Evolutionary conservation across 2,329 filamentous ascomycete genomes (phyloP).

Genomic region (Colletotrichum orbiculare): DNA sequence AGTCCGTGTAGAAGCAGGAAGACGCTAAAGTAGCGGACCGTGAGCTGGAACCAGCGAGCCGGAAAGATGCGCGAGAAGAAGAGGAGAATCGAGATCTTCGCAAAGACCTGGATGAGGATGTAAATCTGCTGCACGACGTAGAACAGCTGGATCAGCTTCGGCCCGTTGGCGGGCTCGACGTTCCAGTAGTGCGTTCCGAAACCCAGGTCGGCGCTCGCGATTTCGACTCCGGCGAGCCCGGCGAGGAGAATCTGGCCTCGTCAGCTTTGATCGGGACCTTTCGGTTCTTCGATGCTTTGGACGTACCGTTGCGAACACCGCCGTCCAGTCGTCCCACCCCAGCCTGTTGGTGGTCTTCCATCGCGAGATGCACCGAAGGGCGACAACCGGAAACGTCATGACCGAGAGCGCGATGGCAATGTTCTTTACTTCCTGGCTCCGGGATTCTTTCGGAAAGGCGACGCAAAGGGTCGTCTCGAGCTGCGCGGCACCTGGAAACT

Average conservation of each 20-base stretch:
- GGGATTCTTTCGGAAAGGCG: slow-evolving; percentile 38
- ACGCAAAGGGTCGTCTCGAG: slow-evolving; percentile 35
- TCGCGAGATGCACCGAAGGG: slow-evolving; percentile 37
- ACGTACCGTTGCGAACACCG: slow-evolving; percentile 31
- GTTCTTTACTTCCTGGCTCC: slow-evolving; percentile 39
- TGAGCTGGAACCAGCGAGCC: slow-evolving; percentile 34
- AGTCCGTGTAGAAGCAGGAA: slow-evolving; percentile 38
- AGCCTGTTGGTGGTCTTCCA: slow-evolving; percentile 31
- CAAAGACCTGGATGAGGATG: slow-evolving; percentile 39
- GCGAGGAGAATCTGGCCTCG: slow-evolving; percentile 29
- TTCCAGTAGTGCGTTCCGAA: slow-evolving; percentile 43
- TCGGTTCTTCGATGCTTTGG: no score
- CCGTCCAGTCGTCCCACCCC: slow-evolving; percentile 39
- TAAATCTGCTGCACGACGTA: slow-evolving; percentile 41
- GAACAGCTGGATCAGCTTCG: slow-evolving; percentile 36
- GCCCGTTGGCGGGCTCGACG: slow-evolving; percentile 32
- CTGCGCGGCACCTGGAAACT: slow-evolving; percentile 4
- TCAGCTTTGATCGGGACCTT: neutral
- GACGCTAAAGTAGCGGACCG: slow-evolving; percentile 31
- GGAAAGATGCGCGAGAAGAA: slow-evolving; percentile 41
- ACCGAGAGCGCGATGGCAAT: slow-evolving; percentile 40
- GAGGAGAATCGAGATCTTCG: slow-evolving; percentile 42
- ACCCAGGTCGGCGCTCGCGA: slow-evolving; percentile 38
- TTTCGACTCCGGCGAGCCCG: slow-evolving; percentile 36
- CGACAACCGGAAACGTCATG: slow-evolving; percentile 35